Evolutionary conservation across 2,329 filamentous ascomycete species (phyloP), one percentile per base, ranked within the genome.

Genomic region (Epichloe uncinata): DNA sequence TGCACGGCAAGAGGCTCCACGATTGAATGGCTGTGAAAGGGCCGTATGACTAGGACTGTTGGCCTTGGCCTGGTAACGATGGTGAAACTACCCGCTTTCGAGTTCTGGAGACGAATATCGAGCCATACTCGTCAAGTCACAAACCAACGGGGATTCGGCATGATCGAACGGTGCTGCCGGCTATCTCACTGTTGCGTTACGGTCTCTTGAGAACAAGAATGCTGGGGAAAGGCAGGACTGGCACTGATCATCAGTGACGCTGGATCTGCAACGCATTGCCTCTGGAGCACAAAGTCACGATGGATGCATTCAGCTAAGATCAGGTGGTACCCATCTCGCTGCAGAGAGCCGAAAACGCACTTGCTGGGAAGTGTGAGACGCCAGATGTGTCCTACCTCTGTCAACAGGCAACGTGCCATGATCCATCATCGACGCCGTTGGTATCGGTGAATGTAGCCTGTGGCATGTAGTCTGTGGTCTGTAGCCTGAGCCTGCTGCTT

Each of bases 321-420:
- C 50, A 41, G 50, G 40, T 51, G 41, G 40, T 42, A 48, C 45
- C 22, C 15, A 41, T 45, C 41, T 51, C 30, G 45, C 20, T 45
- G 50, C 50, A 44, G 41, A 40, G 13, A 51, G 22, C 38, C 45
- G 45, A 22, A 18, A 36, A 42, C 22, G 26, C 13, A 18, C 41
- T 38, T 38, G 8, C n/a, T 41, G 45, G 40, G 22, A 44, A 34
- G 13, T 8, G 34, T 45, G 35, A 43, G 34, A 47, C 42, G 42
- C 42, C 36, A 36, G 41, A 36, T 45, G 26, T 40, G 30, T 48
- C 45, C 16, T 26, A 36, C 35, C 12, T 33, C 30, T 4, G n/a
- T 35, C 33, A 42, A 22, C 20, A 35, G 30, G 41, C n/a, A 36
- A 18, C 13, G 18, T n/a, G 26, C 13, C 36, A 35, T 41, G 3